Conservation (phyloP, 2,329 filamentous ascomycete genomes). For the Monosporascus sp. region DNA sequence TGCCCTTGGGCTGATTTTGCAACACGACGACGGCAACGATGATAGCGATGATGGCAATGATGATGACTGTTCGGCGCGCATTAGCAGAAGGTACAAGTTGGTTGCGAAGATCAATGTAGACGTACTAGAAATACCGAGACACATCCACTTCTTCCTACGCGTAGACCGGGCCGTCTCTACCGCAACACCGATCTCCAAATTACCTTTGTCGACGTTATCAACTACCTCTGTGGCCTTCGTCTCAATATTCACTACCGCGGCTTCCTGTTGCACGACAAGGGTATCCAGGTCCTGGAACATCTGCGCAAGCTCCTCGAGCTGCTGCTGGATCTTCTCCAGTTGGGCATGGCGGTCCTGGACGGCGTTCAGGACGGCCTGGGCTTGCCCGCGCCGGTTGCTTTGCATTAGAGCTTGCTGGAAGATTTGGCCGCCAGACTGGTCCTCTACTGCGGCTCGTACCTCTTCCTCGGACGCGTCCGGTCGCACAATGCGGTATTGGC, state of each 20-base stretch:
- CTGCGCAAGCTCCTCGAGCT: constrained; percentile 81
- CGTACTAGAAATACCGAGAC: constrained; percentile 67
- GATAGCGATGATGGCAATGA: constrained; percentile 47
- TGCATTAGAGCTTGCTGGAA: constrained; percentile 84
- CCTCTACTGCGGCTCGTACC: constrained; percentile 70
- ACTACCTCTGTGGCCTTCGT: constrained; percentile 80
- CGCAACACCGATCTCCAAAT: constrained; percentile 74
- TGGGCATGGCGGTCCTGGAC: constrained; percentile 80
- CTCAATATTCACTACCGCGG: constrained; percentile 73
- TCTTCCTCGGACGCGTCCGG: constrained; percentile 76
- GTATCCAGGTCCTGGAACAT: constrained; percentile 87
- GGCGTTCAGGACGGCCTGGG: constrained; percentile 70
- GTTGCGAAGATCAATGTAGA: constrained; percentile 3
- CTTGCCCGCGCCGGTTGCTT: constrained; percentile 75
- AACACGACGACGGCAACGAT: constrained; percentile 33
- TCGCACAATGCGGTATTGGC: constrained; percentile 85
- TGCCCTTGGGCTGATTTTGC: background rate
- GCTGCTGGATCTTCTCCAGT: constrained; percentile 85
- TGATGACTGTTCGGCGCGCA: constrained; percentile 36
- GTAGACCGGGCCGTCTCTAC: constrained; percentile 75
- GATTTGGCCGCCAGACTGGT: constrained; percentile 66
- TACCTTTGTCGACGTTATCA: constrained; percentile 79
- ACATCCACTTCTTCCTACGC: constrained; percentile 95
- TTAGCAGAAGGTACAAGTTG: constrained; percentile 16
- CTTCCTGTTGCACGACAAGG: constrained; percentile 81